phyloP scores from a whole-genome alignment of 2,329 filamentous ascomycete species.

The Celoporthe dispersa region DNA sequence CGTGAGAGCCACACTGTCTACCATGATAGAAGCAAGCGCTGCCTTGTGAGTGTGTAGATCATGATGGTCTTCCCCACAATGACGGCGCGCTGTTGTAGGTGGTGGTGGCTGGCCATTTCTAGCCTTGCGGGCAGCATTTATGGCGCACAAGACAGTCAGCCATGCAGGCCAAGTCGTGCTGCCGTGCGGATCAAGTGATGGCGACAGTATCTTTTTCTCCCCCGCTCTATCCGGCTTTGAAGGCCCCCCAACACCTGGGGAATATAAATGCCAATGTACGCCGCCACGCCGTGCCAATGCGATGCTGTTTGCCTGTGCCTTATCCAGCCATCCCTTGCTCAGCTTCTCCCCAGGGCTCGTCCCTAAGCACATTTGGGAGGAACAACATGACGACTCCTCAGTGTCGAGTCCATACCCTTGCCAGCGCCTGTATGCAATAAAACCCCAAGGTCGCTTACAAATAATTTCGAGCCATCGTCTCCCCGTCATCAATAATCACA shows the following conservation, averaged over 20 bases:
- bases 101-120: background rate
- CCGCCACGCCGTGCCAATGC: background rate
- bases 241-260: background rate
- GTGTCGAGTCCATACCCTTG: background rate
- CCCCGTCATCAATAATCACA: slow-evolving; percentile 63
- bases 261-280: background rate
- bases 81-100: background rate
- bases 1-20: background rate
- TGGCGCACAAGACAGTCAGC: background rate
- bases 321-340: background rate
- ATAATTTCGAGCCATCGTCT: slow-evolving; percentile 26
- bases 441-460: background rate
- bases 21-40: background rate
- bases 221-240: background rate
- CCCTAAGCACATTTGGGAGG: background rate
- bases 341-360: background rate
- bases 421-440: background rate
- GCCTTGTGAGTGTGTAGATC: background rate
- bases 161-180: background rate
- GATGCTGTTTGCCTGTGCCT: background rate
- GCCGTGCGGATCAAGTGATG: background rate
- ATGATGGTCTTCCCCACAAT: background rate
- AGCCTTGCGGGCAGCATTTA: background rate
- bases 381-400: background rate
- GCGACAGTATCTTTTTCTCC: background rate